A percentile compares a stretch with the other conserved stretches of the same genome.
phyloP scores from a whole-genome alignment of 495 filamentous ascomycete species.

The Penicillium salamii region DNA sequence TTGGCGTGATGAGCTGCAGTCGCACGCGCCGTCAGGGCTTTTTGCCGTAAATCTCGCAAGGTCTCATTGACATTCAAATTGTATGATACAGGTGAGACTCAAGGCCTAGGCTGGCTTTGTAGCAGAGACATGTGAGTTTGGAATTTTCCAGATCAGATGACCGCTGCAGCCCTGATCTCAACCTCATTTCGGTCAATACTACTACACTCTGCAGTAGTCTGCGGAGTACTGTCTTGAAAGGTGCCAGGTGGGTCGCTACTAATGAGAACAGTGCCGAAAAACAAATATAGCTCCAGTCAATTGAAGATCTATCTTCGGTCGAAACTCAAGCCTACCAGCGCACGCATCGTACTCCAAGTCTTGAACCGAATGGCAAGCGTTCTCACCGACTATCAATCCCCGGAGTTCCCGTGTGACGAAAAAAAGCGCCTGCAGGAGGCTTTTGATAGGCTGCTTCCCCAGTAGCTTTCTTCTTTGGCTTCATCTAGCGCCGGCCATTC shows the following conservation, averaged over 20 bases:
- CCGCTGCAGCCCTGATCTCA: slow-evolving; percentile 9
- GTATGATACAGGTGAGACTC: background rate
- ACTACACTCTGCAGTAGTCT: background rate
- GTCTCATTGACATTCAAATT: slow-evolving; percentile 20
- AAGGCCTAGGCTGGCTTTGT: slow-evolving; percentile 2
- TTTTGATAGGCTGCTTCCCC: slow-evolving; percentile 22
- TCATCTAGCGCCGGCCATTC: slow-evolving; percentile 9
- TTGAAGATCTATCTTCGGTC: slow-evolving; percentile 24
- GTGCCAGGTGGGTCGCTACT: slow-evolving; percentile 9
- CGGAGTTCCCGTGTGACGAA: slow-evolving; percentile 23
- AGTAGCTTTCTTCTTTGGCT: slow-evolving; percentile 12
- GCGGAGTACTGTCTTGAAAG: slow-evolving; percentile 2
- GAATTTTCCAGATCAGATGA: slow-evolving; percentile 19
- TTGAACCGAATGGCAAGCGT: slow-evolving; percentile 4
- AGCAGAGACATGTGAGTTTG: slow-evolving; percentile 8
- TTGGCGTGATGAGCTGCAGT: slow-evolving; percentile 32
- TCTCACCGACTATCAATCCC: slow-evolving; percentile 8
- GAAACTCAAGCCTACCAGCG: background rate
- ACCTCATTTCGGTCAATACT: background rate
- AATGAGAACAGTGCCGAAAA: no score
- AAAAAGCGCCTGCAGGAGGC: slow-evolving; percentile 35
- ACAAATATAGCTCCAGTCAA: background rate
- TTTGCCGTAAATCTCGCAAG: background rate
- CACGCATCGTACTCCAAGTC: background rate
- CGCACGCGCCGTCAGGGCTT: slow-evolving; percentile 15